Conservation (phyloP, 495 filamentous ascomycete genomes). For the Daldinia vernicosa region DNA sequence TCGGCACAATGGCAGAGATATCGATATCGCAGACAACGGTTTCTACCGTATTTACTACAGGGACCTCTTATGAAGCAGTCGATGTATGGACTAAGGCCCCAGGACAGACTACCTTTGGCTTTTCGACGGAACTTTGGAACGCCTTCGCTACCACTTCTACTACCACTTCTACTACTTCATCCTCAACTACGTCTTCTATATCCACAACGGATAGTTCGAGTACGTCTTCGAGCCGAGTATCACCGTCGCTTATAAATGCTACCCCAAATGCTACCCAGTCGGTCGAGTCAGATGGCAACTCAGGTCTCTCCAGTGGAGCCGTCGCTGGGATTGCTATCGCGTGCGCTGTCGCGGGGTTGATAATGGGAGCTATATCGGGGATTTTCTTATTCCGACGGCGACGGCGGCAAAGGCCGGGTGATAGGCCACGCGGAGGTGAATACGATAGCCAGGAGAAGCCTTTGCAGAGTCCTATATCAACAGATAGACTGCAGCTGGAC, state of each 20-base stretch:
- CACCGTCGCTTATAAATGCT: constrained; percentile 1
- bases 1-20: constrained; percentile 7
- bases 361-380: constrained; percentile 37
- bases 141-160: constrained; percentile 3
- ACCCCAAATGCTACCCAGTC: neutral
- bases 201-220: constrained; percentile 14
- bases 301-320: constrained; percentile 23
- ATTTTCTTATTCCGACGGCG: constrained; percentile 31
- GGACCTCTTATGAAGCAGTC: constrained; percentile 21
- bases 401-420: constrained; percentile 1
- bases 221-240: constrained; percentile 2
- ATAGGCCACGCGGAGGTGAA: constrained; percentile 3
- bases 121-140: constrained; percentile 13
- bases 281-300: neutral
- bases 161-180: neutral
- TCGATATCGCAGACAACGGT: constrained; percentile 17
- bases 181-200: constrained; percentile 5
- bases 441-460: constrained; percentile 34
- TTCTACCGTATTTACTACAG: constrained; percentile 2
- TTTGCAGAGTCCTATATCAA: constrained; percentile 3
- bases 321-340: constrained; percentile 45
- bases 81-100: constrained; percentile 14
- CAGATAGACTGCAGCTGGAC: constrained; percentile 36
- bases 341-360: constrained; percentile 41
- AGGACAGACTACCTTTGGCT: constrained; percentile 1